A percentile compares a stretch with the other conserved stretches of the same genome.
Evolutionary conservation across 176 grass and related monocot species (phyloP).

Genomic region (Carex kokanica): DNA sequence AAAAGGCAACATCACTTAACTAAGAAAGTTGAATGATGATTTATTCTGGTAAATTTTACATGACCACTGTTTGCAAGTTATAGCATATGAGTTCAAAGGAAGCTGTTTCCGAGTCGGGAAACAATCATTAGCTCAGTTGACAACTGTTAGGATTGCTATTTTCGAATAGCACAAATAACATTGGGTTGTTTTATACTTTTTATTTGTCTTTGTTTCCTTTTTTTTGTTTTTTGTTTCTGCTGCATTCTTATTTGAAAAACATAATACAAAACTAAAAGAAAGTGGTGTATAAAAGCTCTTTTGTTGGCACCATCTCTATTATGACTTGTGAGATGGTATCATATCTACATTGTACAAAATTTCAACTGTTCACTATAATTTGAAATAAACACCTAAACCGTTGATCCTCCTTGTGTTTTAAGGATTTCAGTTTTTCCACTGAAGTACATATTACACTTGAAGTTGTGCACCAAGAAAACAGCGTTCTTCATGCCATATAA

Average conservation of each 20-base stretch:
- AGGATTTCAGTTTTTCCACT: no score
- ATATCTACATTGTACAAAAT: not conserved
- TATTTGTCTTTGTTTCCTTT: not conserved
- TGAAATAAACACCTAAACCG: not conserved
- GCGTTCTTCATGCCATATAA: not conserved
- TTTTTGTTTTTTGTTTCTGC: not conserved
- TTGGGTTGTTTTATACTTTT: no score
- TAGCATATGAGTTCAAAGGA: not conserved
- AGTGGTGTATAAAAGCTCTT: not conserved
- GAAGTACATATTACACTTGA: no score
- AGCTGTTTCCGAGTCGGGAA: not conserved
- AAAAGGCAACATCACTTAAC: not conserved
- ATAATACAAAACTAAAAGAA: not conserved
- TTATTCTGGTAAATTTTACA: not conserved
- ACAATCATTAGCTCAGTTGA: not conserved
- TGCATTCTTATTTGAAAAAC: not conserved
- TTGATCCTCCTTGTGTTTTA: no score
- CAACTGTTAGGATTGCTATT: no score
- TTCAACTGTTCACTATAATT: not conserved
- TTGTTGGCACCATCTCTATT: not conserved
- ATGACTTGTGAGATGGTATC: not conserved
- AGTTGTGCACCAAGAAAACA: not conserved
- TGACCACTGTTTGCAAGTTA: not conserved
- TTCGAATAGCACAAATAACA: no score
- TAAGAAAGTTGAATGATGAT: not conserved